Percentiles rank a stretch among this genome's conserved stretches.
These are phyloP conservation scores for Phytopythium aichiense DNA, from an alignment of 352 stramenopile genomes.

Conservation along the genomic window DNA sequence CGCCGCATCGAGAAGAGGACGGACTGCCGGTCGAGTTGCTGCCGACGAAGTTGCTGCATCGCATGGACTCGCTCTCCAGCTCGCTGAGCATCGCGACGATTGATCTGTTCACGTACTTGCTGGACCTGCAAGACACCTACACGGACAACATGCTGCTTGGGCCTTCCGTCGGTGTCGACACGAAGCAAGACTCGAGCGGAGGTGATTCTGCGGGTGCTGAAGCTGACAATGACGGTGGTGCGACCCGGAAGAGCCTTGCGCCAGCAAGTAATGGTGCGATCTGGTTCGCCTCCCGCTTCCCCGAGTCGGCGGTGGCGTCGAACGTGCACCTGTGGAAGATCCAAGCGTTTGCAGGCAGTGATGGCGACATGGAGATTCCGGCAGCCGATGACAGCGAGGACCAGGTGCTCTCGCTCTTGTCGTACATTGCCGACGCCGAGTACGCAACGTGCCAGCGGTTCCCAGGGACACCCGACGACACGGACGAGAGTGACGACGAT, in stretches of 20 bases:
- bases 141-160: constrained; percentile 58
- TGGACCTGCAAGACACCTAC: constrained; percentile 63
- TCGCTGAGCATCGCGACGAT: constrained; percentile 81
- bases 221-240: background rate
- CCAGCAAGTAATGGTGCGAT: constrained; percentile 37
- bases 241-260: background rate
- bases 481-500: constrained; percentile 54
- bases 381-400: constrained; percentile 55
- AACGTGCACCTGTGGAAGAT: constrained; percentile 84
- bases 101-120: constrained; percentile 70
- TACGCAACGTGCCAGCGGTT: constrained; percentile 70
- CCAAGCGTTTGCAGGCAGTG: constrained; percentile 46
- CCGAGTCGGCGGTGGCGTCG: constrained; percentile 65
- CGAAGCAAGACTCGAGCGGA: background rate
- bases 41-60: constrained; percentile 67
- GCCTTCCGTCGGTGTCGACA: constrained; percentile 5
- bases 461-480: constrained; percentile 27
- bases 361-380: constrained; percentile 54
- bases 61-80: constrained; percentile 76
- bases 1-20: constrained; percentile 11
- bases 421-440: constrained; percentile 83
- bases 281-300: constrained; percentile 81
- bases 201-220: background rate
- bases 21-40: constrained; percentile 28
- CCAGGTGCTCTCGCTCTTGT: constrained; percentile 76